Percentiles rank a stretch among this genome's conserved stretches.
These are phyloP conservation scores for Debaryomyces subglobosus DNA, from an alignment of 1,139 yeast species.

Conservation along the genomic window DNA sequence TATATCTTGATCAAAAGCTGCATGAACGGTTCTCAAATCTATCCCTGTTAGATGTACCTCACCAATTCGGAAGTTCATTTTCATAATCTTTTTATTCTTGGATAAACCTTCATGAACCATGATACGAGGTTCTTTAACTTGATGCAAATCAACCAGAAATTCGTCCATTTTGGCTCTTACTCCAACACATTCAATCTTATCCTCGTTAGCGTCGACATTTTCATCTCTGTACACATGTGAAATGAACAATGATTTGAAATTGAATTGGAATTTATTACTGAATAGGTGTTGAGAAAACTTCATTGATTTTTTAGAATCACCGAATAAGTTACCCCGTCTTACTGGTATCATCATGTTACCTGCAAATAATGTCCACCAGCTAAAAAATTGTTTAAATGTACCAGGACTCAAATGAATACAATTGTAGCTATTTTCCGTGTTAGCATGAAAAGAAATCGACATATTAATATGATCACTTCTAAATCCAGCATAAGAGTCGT, in stretches of 20 bases:
- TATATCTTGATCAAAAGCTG: constrained; percentile 33
- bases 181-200: constrained; percentile 41
- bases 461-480: constrained; percentile 47
- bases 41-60: constrained; percentile 45
- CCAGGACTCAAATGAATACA: constrained; percentile 47
- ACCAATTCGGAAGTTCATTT: constrained; percentile 49
- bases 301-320: constrained; percentile 35
- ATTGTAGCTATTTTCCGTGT: constrained; percentile 40
- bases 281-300: constrained; percentile 49
- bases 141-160: constrained; percentile 48
- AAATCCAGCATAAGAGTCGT: constrained; percentile 45
- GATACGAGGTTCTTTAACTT: constrained; percentile 45
- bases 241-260: constrained; percentile 41
- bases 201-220: constrained; percentile 23
- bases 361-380: constrained; percentile 50
- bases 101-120: constrained; percentile 36
- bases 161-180: constrained; percentile 43
- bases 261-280: constrained; percentile 45
- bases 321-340: constrained; percentile 43
- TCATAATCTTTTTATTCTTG: constrained; percentile 34
- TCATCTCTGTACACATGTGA: constrained; percentile 44
- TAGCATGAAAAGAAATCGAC: constrained; percentile 59
- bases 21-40: constrained; percentile 41
- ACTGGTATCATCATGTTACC: constrained; percentile 48
- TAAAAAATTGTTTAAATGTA: constrained; percentile 42